Evolutionary conservation across 805 yeast genomes (phyloP).

Genomic region (Kodamaea nitidulidarum): DNA sequence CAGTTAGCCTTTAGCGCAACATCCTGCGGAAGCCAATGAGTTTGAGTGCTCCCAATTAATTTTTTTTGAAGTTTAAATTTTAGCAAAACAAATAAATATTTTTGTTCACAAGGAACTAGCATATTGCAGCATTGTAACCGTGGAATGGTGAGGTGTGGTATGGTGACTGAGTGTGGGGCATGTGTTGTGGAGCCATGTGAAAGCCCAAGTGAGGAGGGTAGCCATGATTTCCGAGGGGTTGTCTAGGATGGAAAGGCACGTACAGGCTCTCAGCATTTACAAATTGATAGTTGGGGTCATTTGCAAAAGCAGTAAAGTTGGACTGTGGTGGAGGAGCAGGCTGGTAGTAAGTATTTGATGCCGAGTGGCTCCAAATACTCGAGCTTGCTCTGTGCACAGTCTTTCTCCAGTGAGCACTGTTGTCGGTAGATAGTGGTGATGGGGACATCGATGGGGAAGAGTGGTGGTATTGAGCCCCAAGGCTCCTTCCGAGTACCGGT

Average conservation of each 20-base stretch:
- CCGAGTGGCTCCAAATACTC: constrained; percentile 25
- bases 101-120: constrained; percentile 5
- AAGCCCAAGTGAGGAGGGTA: neutral
- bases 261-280: constrained; percentile 11
- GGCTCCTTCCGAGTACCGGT: constrained; percentile 10
- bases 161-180: constrained; percentile 2
- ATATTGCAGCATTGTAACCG: constrained; percentile 29
- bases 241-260: neutral
- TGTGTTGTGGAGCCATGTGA: neutral
- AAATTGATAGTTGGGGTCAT: constrained; percentile 20
- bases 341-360: constrained; percentile 16
- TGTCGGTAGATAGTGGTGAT: constrained; percentile 22
- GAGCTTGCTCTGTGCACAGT: neutral
- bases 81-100: constrained; percentile 1
- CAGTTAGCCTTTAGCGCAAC: too few species aligned
- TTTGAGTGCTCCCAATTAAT: too few species aligned
- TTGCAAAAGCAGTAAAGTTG: constrained; percentile 12
- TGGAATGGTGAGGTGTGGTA: constrained; percentile 24
- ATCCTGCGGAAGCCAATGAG: too few species aligned
- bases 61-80: neutral
- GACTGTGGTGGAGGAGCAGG: constrained; percentile 1
- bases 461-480: constrained; percentile 14
- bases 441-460: constrained; percentile 24
- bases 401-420: constrained; percentile 3
- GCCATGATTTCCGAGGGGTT: neutral